Evolutionary conservation across 805 yeast species (phyloP), one percentile per base, ranked within the genome.

Genomic region (Cephaloascus fragrans): DNA sequence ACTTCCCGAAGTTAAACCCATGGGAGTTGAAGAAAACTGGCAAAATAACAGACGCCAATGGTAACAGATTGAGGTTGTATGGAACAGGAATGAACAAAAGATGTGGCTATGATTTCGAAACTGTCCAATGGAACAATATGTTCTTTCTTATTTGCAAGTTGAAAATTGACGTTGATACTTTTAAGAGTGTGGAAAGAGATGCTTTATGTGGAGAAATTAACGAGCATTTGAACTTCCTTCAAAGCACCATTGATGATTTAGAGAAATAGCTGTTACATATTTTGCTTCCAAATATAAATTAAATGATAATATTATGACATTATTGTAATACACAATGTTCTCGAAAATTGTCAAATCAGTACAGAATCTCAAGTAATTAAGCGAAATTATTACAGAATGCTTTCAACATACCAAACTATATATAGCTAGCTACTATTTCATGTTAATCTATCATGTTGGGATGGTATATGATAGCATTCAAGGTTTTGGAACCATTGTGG

Each of bases 1-100:
- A 80, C 51, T 72, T 67, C 58, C 85, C 85, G 5, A 80, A 80
- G 52, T 56, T 80, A 42, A 75, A 80, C 49, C 85, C 86, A 2
- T 71, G 79, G 65, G 57, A 58, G 14, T 61, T 80, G 43, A 67
- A 62, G 40, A 42, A 50, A n/a, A 61, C 61, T 3, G 65, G 64
- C 2, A 63, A 67, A 38, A 61, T 71, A 2, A 55, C 64, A 37
- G 59, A 61, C 34, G 64, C 59, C 19, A 62, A 62, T 6, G 75
- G 72, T 3, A 58, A 69, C 12, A 57, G 84, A 44, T 55, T 68
- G n/a, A 57, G 86, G 42, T 52, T 78, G 10, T 79, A 75, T 45
- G 85, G 84, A 4, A 65, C 72, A 3, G 78, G 74, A 3, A 67
- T 76, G 67, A 63, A 64, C 34, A 56, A 60, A 39, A 59, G 71